A percentile compares a stretch with the other conserved stretches of the same genome.
Evolutionary conservation across 2,329 filamentous ascomycete genomes (phyloP).

Genomic region (Myriosclerotinia curreyana): DNA sequence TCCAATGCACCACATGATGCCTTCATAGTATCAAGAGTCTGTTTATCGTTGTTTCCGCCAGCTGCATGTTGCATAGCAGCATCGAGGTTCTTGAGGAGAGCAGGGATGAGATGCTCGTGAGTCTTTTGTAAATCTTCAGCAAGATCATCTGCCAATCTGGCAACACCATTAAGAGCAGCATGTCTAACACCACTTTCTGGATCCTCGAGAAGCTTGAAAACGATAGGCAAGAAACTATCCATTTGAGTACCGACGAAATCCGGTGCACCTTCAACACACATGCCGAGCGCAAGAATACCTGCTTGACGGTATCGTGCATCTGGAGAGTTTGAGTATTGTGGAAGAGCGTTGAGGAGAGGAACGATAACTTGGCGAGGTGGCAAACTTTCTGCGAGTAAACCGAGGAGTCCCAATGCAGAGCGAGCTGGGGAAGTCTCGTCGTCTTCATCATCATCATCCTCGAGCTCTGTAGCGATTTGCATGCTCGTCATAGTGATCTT

Average conservation of each 20-base stretch:
- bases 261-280: slow-evolving; percentile 92
- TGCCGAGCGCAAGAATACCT: slow-evolving; percentile 86
- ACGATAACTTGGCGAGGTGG: slow-evolving; percentile 93
- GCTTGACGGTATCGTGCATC: slow-evolving; percentile 82
- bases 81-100: slow-evolving; percentile 84
- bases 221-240: slow-evolving; percentile 76
- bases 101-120: slow-evolving; percentile 79
- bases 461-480: slow-evolving; percentile 85
- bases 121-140: slow-evolving; percentile 84
- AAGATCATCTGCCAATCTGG: slow-evolving; percentile 88
- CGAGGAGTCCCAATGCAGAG: slow-evolving; percentile 80
- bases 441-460: slow-evolving; percentile 67
- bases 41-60: slow-evolving; percentile 54
- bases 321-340: slow-evolving; percentile 71
- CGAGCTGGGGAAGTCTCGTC: slow-evolving; percentile 82
- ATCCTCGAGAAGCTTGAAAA: slow-evolving; percentile 81
- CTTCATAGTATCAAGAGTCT: slow-evolving; percentile 81
- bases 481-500: slow-evolving; percentile 84
- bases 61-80: slow-evolving; percentile 62
- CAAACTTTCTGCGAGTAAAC: slow-evolving; percentile 82
- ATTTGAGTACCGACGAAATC: slow-evolving; percentile 97
- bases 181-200: slow-evolving; percentile 79
- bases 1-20: slow-evolving; percentile 88
- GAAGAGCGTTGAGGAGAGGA: slow-evolving; percentile 82
- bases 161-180: slow-evolving; percentile 81